phyloP scores from a whole-genome alignment of 345 rosid genomes.

The Brassica cretica region DNA sequence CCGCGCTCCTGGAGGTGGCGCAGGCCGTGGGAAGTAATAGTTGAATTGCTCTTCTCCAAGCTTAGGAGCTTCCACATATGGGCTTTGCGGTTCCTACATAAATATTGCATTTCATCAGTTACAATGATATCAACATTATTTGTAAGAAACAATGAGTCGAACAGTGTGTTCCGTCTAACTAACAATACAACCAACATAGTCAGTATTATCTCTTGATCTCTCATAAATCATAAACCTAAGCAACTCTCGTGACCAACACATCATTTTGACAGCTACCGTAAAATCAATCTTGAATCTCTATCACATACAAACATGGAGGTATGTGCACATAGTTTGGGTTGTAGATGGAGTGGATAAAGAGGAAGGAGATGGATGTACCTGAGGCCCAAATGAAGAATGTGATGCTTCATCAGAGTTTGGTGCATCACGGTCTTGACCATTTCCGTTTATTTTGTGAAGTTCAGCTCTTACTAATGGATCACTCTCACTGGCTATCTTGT shows the following conservation, averaged over 20 bases:
- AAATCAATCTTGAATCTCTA: not conserved
- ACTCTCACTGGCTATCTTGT: conserved; percentile 66
- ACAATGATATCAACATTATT: too few relatives aligned
- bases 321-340: not conserved
- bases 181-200: not conserved
- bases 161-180: too few relatives aligned
- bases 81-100: conserved; percentile 49
- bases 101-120: not conserved
- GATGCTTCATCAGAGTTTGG: conserved; percentile 56
- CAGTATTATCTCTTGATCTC: not conserved
- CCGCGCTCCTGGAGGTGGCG: conserved; percentile 78
- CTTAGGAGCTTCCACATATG: conserved; percentile 78
- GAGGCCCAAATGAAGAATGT: conserved; percentile 43
- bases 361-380: conserved; percentile 49
- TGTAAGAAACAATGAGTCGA: too few relatives aligned
- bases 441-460: conserved; percentile 60
- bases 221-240: not conserved
- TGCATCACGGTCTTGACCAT: conserved; percentile 51
- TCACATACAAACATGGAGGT: not conserved
- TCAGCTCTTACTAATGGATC: conserved; percentile 46
- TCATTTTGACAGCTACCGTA: not conserved
- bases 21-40: conserved; percentile 63
- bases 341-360: conserved; percentile 18
- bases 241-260: not conserved
- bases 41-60: conserved; percentile 47